Evolutionary conservation across 495 filamentous ascomycete genomes (phyloP), one percentile per base, ranked within the genome.

Genomic region (Tuber borchii): DNA sequence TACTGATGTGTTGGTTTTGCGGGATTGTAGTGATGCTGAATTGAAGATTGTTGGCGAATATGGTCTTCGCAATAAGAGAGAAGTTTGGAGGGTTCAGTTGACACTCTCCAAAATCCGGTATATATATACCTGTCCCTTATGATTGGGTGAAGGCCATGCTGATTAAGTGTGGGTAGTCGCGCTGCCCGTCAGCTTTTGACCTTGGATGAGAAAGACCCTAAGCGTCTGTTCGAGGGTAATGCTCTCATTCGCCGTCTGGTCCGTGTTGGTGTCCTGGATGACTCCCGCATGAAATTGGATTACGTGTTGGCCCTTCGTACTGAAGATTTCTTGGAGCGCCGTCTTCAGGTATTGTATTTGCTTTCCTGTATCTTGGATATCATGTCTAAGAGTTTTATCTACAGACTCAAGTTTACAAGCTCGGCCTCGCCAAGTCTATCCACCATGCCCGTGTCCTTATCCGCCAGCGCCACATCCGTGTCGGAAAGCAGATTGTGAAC

Each of bases 281-380:
- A 99, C 89, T 92, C 93, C 86, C 95, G 96, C 90, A 99, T 98
- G 96, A 99, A 97, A 92, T 94, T 99, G 89, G 95, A 99, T 96
- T 99, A 99, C 92, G 95, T 99, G 84, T 89, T 99, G 83, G 95
- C 95, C 86, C 91, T 99, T 78, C 94, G 94, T 88, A 91, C 92
- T 83, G 96, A 99, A 86, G 95, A 99, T 86, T 99, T 99, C 91
- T 90, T 99, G 87, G 95, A 99, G 91, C 94, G 95, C 83, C 93
- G 95, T 88, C 94, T 99, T 81, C 89, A 82, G 79, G 80, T 82
- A 81, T 56, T 14, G 16, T 42, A 40, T 20, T n/a, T 37, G 17
- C 43, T 75, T 34, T 43, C 42, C 48, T 7, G n/a, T 26, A 9
- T 45, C 6, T 44, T 10, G 22, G 12, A n/a, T n/a, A 42, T 40